A percentile compares a stretch with the other conserved stretches of the same genome.
Evolutionary conservation across 2,329 filamentous ascomycete species (phyloP).

Genomic region (Penicillium capsulatum): DNA sequence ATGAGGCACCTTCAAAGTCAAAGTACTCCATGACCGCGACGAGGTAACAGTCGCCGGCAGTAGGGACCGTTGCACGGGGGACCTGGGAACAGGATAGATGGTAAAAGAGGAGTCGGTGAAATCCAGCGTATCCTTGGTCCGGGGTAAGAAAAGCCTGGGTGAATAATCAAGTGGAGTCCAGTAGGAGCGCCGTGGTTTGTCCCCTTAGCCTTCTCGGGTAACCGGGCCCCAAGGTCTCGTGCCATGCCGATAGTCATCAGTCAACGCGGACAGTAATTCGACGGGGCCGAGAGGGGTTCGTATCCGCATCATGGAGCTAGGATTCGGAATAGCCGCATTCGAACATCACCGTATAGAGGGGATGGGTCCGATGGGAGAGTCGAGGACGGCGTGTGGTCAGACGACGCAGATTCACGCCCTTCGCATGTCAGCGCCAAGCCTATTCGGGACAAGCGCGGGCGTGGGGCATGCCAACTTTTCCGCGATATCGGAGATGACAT

Average conservation of each 20-base stretch:
- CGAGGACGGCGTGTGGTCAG: slow-evolving; percentile 11
- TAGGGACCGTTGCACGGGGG: neutral
- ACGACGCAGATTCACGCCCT: slow-evolving; percentile 24
- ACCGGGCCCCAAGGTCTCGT: slow-evolving; percentile 6
- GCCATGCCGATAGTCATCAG: slow-evolving; percentile 12
- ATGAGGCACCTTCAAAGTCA: slow-evolving; percentile 45
- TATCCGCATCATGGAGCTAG: slow-evolving; percentile 2
- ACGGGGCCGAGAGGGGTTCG: neutral
- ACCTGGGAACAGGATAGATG: slow-evolving; percentile 6
- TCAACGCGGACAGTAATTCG: slow-evolving; percentile 9
- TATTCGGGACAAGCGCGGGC: slow-evolving; percentile 10
- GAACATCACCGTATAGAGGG: slow-evolving; percentile 4
- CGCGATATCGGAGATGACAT: too few species aligned
- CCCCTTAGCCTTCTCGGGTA: neutral
- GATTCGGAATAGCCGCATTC: neutral
- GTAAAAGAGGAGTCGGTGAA: slow-evolving; percentile 16
- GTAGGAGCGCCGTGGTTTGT: too few species aligned
- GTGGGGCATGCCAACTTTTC: too few species aligned
- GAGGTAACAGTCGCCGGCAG: neutral
- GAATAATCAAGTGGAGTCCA: slow-evolving; percentile 24
- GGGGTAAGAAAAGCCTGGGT: slow-evolving; percentile 26
- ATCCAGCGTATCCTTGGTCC: slow-evolving; percentile 22
- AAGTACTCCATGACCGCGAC: slow-evolving; percentile 42
- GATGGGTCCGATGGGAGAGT: slow-evolving; percentile 5
- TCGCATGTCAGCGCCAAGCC: slow-evolving; percentile 30